These are phyloP conservation scores for Tolypocladium cylindrosporum DNA, from an alignment of 2,329 filamentous ascomycete species.

Conservation along the genomic window DNA sequence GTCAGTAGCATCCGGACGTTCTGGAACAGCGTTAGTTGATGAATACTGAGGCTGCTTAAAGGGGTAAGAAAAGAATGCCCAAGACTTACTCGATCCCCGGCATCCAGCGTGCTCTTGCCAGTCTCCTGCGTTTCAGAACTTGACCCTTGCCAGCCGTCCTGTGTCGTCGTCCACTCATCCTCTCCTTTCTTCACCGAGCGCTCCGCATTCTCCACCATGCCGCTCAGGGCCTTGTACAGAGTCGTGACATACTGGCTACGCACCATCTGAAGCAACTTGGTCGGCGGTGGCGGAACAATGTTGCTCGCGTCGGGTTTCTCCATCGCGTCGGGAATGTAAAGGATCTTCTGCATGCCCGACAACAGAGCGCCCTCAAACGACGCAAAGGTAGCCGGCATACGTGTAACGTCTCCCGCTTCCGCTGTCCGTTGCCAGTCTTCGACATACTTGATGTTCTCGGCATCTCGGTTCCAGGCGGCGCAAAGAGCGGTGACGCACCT, in stretches of 20 bases:
- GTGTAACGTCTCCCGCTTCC: conserved; percentile 78
- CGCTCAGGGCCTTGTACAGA: conserved; percentile 85
- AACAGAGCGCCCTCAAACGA: conserved; percentile 78
- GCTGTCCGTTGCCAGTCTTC: conserved; percentile 86
- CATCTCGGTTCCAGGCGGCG: conserved; percentile 86
- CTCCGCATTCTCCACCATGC: conserved; percentile 96
- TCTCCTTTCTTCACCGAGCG: conserved; percentile 55
- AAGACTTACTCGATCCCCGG: conserved; percentile 43
- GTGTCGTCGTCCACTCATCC: conserved; percentile 47
- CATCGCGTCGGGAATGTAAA: conserved; percentile 84
- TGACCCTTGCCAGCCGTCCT: conserved; percentile 28
- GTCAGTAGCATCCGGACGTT: conserved; percentile 91
- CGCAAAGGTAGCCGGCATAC: conserved; percentile 79
- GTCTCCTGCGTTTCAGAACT: conserved; percentile 24
- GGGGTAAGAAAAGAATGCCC: background rate
- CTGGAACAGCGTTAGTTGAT: conserved; percentile 32
- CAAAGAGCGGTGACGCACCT: conserved; percentile 78
- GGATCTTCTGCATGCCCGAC: conserved; percentile 83
- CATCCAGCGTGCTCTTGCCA: conserved; percentile 39
- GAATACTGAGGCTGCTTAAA: background rate
- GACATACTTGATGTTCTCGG: conserved; percentile 81
- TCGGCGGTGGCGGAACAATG: conserved; percentile 75
- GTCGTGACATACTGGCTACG: conserved; percentile 87
- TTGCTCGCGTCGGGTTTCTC: conserved; percentile 61
- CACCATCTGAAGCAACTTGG: conserved; percentile 84